phyloP scores from a whole-genome alignment of 2,329 filamentous ascomycete species.

The Coniochaeta sp. region DNA sequence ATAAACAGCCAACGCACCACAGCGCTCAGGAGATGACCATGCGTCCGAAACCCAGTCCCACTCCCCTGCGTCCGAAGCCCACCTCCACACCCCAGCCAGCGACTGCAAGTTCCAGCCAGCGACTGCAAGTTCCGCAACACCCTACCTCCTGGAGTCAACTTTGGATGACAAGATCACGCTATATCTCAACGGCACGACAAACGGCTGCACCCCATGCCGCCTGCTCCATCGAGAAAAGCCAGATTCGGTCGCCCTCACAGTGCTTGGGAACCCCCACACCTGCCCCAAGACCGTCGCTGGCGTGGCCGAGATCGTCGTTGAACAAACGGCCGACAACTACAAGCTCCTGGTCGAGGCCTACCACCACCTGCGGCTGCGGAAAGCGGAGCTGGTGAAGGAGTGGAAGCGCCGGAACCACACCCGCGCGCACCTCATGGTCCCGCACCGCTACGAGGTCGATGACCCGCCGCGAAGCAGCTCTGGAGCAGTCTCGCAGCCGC shows the following conservation, averaged over 20 bases:
- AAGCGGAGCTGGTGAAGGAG: background rate
- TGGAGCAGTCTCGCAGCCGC: too few species aligned
- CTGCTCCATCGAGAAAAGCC: background rate
- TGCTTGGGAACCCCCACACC: background rate
- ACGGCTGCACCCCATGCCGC: background rate
- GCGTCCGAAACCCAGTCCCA: background rate
- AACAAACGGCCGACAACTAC: background rate
- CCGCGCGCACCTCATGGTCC: background rate
- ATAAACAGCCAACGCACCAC: background rate
- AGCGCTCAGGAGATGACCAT: too few species aligned
- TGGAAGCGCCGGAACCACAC: background rate
- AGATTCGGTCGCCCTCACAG: background rate
- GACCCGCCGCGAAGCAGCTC: too few species aligned
- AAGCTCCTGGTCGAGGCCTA: background rate
- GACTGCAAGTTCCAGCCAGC: background rate
- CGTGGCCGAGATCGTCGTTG: background rate
- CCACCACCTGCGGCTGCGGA: background rate
- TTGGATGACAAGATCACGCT: background rate
- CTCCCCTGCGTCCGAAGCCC: background rate
- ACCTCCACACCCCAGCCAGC: background rate
- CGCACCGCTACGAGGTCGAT: background rate
- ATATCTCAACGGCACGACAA: background rate
- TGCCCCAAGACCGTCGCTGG: background rate
- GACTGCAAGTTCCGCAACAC: background rate
- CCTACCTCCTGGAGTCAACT: background rate